Conservation (phyloP, 192 early-diverging fungal genomes). For the Coemansia sp. region DNA sequence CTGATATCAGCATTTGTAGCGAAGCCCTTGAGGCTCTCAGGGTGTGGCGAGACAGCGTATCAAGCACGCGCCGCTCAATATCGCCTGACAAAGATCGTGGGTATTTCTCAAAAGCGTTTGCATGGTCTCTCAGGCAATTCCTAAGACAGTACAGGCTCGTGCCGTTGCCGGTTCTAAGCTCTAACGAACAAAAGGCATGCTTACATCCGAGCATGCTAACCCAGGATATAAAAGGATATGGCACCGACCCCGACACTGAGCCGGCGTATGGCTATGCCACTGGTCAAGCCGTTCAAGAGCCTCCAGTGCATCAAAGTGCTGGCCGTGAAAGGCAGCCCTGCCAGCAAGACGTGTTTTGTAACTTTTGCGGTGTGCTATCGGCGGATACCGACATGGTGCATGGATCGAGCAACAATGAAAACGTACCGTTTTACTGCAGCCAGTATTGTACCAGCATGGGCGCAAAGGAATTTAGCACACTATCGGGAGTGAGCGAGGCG, state of each 20-base stretch:
- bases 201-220: background rate
- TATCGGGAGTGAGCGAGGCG: conserved; percentile 1
- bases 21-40: conserved; percentile 10
- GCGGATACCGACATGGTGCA: background rate
- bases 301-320: no score
- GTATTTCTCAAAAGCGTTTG: conserved; percentile 4
- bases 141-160: conserved; percentile 33
- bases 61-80: background rate
- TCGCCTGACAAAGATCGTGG: background rate
- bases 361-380: background rate
- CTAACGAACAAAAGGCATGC: conserved; percentile 10
- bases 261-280: no score
- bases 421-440: conserved; percentile 20
- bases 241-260: background rate
- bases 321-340: background rate
- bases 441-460: conserved; percentile 14
- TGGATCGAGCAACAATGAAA: background rate
- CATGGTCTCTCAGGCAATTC: conserved; percentile 29
- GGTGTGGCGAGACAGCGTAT: conserved; percentile 5
- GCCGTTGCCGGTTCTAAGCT: conserved; percentile 22
- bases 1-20: conserved; percentile 5
- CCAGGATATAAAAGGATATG: background rate
- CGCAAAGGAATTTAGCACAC: conserved; percentile 1
- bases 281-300: background rate
- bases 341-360: background rate